Evolutionary conservation across 192 early-diverging fungal genomes (phyloP).

Genomic region (Backusella australiensis): DNA sequence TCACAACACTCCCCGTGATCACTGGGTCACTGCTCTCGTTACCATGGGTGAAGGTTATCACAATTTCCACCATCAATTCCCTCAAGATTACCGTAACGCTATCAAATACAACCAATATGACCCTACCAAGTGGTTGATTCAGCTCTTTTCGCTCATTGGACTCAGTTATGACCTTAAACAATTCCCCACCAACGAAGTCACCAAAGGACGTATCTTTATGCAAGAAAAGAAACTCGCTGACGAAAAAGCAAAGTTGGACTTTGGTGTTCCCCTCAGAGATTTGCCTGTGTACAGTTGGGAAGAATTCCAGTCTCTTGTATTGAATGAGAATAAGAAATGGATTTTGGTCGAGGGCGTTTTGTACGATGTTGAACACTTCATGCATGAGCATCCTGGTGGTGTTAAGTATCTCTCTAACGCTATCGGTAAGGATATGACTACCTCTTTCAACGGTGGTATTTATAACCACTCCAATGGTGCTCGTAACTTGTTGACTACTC

Average conservation of each 20-base stretch:
- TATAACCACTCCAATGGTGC: conserved; percentile 92
- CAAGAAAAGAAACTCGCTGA: conserved; percentile 69
- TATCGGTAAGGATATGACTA: conserved; percentile 85
- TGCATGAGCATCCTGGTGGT: conserved; percentile 90
- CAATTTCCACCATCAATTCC: conserved; percentile 89
- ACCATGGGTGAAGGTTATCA: conserved; percentile 84
- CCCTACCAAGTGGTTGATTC: conserved; percentile 86
- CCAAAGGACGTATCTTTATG: conserved; percentile 79
- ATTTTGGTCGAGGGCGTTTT: conserved; percentile 82
- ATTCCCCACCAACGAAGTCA: conserved; percentile 79
- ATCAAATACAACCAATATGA: conserved; percentile 77
- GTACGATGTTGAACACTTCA: conserved; percentile 80
- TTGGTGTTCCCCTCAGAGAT: conserved; percentile 66
- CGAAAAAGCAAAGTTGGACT: conserved; percentile 62
- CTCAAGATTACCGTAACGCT: conserved; percentile 83
- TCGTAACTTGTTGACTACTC: conserved; percentile 73
- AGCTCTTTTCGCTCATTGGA: conserved; percentile 50
- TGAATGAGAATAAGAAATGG: conserved; percentile 68
- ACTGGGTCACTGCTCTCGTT: conserved; percentile 76
- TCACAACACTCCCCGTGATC: conserved; percentile 77
- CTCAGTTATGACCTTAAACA: conserved; percentile 70
- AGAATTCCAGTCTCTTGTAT: conserved; percentile 63
- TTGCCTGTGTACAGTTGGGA: conserved; percentile 69
- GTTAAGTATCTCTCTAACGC: conserved; percentile 61
- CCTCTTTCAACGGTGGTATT: conserved; percentile 85